Base-by-base conservation (phyloP, 345 rosid genomes). In the Eucalyptus pumila region DNA sequence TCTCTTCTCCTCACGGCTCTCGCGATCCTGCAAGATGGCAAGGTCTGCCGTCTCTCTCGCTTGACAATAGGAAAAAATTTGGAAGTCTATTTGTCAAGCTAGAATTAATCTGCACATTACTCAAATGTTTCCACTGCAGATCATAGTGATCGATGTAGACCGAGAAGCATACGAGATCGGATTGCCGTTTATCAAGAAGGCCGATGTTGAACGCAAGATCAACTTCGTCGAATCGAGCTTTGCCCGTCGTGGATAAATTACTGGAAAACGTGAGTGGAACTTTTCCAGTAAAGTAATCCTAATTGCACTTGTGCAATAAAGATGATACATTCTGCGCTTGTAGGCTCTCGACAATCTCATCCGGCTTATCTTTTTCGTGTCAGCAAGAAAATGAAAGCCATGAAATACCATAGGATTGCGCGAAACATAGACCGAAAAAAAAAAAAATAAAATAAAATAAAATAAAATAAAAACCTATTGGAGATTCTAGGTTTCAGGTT, bases 1-100 rank as follows among this genome's bases (percentile, higher is more conserved):
- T 95, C 98, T 87, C 97, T 94, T 87, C 97, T 96, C 76, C 95
- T 94, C 52, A 95, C 95, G 72, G 97, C 97, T 85, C 96, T 95
- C 60, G 90, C 94, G 8, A 89, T 95, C 67, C 97, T 95, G 5
- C 91, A 95, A 6, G 96, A 96, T 88, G 97, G 97, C 87, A 92
- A 94, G 95, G 92, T 62, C 14, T 6, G 17, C n/a, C 17, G 34
- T 62, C 17, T 62, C 7, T 47, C 14, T 30, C 16, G 4, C 34
- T 30, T 11, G 30, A n/a, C 7, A 30, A 30, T 13, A 4, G 14
- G 34, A n/a, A 13, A 13, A 30, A 30, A 13, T 47, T 62, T 62
- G 69, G 9, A 12, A 62, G 17, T 62, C 9, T 62, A 4, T 6
- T 27, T 13, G 34, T 62, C 67, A 27, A 60, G 32, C 8, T 60